Evolutionary conservation across 371 early-diverging fungal genomes (phyloP), one percentile per base, ranked within the genome.

Genomic region (Saksenaea vasiformis): DNA sequence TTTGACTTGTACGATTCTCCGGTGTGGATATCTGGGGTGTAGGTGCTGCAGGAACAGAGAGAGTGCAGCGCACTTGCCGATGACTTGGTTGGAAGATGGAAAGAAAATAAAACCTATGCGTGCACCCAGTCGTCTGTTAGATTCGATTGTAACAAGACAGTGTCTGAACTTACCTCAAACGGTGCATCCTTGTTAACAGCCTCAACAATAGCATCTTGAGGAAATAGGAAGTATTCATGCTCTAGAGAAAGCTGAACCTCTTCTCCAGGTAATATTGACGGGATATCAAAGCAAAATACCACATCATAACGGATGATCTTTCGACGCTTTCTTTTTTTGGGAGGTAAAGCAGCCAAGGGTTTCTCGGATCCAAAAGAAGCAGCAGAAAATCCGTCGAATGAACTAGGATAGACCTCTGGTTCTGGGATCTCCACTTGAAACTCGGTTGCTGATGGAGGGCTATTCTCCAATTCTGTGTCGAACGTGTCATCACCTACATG

Each of bases 141-240:
- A 24, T 7, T 34, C 9, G 34, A 51, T 19, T 35, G 27, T 17
- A 22, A 5, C 1, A 54, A 31, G 13, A 22, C 11, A 24, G 5
- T 2, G 14, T 39, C 28, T 53, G 8, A 15, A 9, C 28, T 58
- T 64, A 81, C 84, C 76, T 81, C 77, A 62, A 67, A 72, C 15
- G 79, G 79, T 2, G 72, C 60, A 28, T 67, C 37, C 59, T 69
- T 61, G 31, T 64, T 74, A 11, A 72, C 61, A 28, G 72, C 70
- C 56, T 82, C 82, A 13, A 76, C 68, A 8, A 85, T 67, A 5
- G 83, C 79, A 64, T 85, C 78, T 19, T 71, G 74, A 59, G 85
- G 80, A 39, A 85, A 79, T 39, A 72, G 24, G 59, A 69, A 77
- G 41, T 72, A 76, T 0, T 57, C 62, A 47, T 54, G 66, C 28